These are phyloP conservation scores for Chaetomiaceae sp. DNA, from an alignment of 2,329 filamentous ascomycete species.

Conservation along the genomic window DNA sequence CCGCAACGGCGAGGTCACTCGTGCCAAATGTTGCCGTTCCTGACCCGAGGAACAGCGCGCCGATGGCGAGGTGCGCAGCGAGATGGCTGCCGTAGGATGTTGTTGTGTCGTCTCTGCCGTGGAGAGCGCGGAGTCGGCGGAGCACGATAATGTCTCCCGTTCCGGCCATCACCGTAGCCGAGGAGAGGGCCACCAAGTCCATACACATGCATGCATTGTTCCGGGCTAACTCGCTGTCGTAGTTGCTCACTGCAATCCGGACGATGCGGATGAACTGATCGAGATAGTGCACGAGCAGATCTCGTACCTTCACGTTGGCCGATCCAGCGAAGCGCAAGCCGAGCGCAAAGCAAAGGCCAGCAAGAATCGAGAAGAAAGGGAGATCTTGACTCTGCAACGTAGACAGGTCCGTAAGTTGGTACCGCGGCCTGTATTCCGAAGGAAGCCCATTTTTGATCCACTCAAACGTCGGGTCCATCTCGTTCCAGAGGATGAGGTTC, in stretches of 20 bases:
- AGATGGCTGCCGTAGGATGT: conserved; percentile 92
- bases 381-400: conserved; percentile 75
- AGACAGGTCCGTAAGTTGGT: conserved; percentile 55
- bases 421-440: conserved; percentile 58
- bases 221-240: conserved; percentile 79
- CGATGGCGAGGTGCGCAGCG: conserved; percentile 86
- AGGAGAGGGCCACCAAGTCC: conserved; percentile 76
- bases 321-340: conserved; percentile 72
- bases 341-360: conserved; percentile 79
- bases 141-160: conserved; percentile 86
- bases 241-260: conserved; percentile 54
- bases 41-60: conserved; percentile 84
- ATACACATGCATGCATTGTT: conserved; percentile 87
- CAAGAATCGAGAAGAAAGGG: conserved; percentile 87
- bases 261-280: conserved; percentile 81
- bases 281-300: conserved; percentile 77
- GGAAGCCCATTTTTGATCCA: conserved; percentile 80
- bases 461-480: conserved; percentile 64
- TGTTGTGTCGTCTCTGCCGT: conserved; percentile 78
- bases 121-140: conserved; percentile 77
- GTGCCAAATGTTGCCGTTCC: conserved; percentile 90
- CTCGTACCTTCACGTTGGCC: conserved; percentile 64
- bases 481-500: conserved; percentile 89
- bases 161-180: conserved; percentile 89
- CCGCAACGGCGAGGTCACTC: conserved; percentile 78